Evolutionary conservation across 2,329 filamentous ascomycete species (phyloP), one percentile per base, ranked within the genome.

Genomic region (Aspergillus pseudonomiae): DNA sequence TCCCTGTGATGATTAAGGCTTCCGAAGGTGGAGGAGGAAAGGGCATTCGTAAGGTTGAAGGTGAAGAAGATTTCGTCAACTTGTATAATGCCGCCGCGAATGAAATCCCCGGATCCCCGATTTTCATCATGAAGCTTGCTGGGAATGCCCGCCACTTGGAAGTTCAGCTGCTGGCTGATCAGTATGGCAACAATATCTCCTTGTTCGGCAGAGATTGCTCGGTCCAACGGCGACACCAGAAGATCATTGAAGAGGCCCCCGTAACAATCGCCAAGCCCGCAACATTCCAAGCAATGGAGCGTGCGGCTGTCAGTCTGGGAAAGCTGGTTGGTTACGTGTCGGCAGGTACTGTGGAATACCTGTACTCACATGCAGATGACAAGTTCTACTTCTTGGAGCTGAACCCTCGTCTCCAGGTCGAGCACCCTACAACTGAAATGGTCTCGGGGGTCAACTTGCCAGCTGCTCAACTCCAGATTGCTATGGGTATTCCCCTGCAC

Each of bases 1-100:
- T 99, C 84, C 95, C 95, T 19, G 91, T 99, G 84, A 99, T 99
- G 95, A 93, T 99, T 79, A 99, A 99, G 85, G 95, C 95, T n/a
- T 98, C 95, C 3, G 95, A 99, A 84, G 95, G 95, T 82, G 95
- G 95, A 83, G 95, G 95, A 83, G 95, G 95, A 78, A 99, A 99
- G 85, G 95, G 95, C 86, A 99, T 99, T 77, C 93, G 96, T 78
- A 97, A 98, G 83, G 95, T 95, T 70, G 85, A 92, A 66, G 85
- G 85, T 65, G 94, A 97, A 78, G 90, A 94, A 48, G 89, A 91
- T 67, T 99, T 99, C 74, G 86, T 91, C 76, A 84, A 86, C 71
- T 85, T 98, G 53, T 99, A 98, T 86, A 95, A 96, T 80, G 95
- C 94, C 53, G 95, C 96, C 26, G 94, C 95, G 6, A 96, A 91